Conservation (phyloP, 2,329 filamentous ascomycete species). For the Rhynchosporium agropyri region DNA sequence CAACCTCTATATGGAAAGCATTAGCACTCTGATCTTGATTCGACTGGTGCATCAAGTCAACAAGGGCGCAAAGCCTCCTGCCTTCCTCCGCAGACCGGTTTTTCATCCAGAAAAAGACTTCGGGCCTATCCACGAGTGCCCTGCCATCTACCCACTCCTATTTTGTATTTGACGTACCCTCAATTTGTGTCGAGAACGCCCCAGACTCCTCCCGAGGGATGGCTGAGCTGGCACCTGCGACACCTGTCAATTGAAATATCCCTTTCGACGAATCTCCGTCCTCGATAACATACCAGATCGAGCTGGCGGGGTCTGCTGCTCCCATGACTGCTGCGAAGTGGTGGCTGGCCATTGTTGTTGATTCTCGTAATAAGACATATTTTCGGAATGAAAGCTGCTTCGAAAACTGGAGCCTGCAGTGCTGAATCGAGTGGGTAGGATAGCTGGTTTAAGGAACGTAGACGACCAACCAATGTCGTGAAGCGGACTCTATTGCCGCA, state of each 20-base stretch:
- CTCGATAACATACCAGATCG: slow-evolving; percentile 62
- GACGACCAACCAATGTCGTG: slow-evolving; percentile 36
- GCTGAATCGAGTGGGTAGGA: slow-evolving; percentile 31
- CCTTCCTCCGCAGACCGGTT: slow-evolving; percentile 3
- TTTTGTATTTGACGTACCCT: slow-evolving; percentile 64
- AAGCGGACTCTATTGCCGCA: slow-evolving; percentile 29
- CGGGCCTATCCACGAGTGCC: slow-evolving; percentile 16
- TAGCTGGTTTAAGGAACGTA: slow-evolving; percentile 40
- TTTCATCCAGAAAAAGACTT: slow-evolving; percentile 23
- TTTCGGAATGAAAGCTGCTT: slow-evolving; percentile 39
- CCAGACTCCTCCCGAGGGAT: slow-evolving; percentile 72
- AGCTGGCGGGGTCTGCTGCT: slow-evolving; percentile 71
- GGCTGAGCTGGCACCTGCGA: slow-evolving; percentile 72
- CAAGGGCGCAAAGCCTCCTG: slow-evolving; percentile 5
- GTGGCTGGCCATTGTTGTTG: slow-evolving; percentile 59
- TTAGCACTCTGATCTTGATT: slow-evolving; percentile 27
- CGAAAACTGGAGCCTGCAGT: slow-evolving; percentile 42
- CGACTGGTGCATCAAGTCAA: slow-evolving; percentile 3
- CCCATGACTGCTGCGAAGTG: slow-evolving; percentile 64
- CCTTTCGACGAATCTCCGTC: slow-evolving; percentile 11
- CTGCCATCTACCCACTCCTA: slow-evolving; percentile 7
- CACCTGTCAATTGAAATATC: slow-evolving; percentile 36
- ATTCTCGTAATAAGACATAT: slow-evolving; percentile 72
- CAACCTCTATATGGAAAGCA: slow-evolving; percentile 70
- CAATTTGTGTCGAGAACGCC: slow-evolving; percentile 85